phyloP scores from a whole-genome alignment of 768 basidiomycete genomes.

The Hericium rajendrae region DNA sequence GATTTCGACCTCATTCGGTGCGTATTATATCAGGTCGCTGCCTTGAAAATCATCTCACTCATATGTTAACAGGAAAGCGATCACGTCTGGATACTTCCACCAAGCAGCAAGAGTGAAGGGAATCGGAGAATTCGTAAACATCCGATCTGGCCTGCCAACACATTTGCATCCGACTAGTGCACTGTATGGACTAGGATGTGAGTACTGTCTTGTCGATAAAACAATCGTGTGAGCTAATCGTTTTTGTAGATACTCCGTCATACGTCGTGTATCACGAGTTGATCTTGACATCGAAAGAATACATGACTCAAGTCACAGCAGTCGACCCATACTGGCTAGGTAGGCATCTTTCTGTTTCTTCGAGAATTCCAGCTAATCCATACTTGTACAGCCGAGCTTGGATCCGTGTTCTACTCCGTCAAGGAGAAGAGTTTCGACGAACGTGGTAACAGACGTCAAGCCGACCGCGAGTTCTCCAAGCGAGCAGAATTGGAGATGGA shows the following conservation, averaged over 20 bases:
- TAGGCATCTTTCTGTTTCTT: constrained; percentile 20
- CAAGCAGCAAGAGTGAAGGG: constrained; percentile 98
- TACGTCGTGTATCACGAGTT: constrained; percentile 97
- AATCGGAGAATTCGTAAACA: constrained; percentile 97
- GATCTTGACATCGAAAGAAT: constrained; percentile 91
- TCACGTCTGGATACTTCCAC: constrained; percentile 97
- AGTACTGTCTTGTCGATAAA: constrained; percentile 20
- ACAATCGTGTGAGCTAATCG: constrained; percentile 1
- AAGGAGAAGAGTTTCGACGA: constrained; percentile 98
- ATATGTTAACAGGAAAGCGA: constrained; percentile 65
- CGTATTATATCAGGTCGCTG: constrained; percentile 9
- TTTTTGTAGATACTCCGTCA: constrained; percentile 71
- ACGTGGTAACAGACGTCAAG: constrained; percentile 60
- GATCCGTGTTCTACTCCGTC: constrained; percentile 95
- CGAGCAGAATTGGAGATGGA: constrained; percentile 86
- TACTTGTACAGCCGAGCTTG: constrained; percentile 64
- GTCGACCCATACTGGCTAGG: constrained; percentile 98
- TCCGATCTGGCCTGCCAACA: constrained; percentile 88
- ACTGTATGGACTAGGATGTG: constrained; percentile 91
- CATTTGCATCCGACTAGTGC: constrained; percentile 97
- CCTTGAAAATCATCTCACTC: not conserved
- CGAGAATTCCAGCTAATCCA: constrained; percentile 1
- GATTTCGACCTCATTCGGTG: constrained; percentile 87
- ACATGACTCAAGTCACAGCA: constrained; percentile 99
- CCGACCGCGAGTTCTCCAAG: constrained; percentile 87